Conservation (phyloP, 768 basidiomycete species). For the Leccinum variicolor region DNA sequence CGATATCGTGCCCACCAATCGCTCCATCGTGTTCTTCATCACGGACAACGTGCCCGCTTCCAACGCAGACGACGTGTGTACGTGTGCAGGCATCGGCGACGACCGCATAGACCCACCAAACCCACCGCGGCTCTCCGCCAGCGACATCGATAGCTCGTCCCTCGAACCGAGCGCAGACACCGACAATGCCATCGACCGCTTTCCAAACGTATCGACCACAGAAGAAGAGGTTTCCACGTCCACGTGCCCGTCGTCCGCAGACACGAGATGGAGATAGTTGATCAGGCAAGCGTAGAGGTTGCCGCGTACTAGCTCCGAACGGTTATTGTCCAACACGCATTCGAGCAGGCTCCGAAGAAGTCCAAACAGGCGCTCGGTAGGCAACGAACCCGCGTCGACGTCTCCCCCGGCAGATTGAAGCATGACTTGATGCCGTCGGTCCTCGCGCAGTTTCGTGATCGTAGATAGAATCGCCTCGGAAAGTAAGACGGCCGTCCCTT, state of each 20-base stretch:
- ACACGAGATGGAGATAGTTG: constrained; percentile 80
- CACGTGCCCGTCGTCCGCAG: constrained; percentile 15
- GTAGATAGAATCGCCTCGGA: constrained; percentile 79
- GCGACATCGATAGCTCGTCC: constrained; percentile 38
- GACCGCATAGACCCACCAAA: constrained; percentile 11
- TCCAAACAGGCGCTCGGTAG: constrained; percentile 72
- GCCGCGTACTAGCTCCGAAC: constrained; percentile 83
- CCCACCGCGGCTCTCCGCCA: constrained; percentile 36
- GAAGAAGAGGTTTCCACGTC: constrained; percentile 11
- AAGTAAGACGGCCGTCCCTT: constrained; percentile 75
- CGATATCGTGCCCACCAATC: constrained; percentile 67
- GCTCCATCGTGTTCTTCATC: constrained; percentile 67
- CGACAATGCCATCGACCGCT: constrained; percentile 26
- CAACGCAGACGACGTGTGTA: constrained; percentile 28
- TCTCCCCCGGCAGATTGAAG: constrained; percentile 65
- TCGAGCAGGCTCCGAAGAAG: constrained; percentile 75
- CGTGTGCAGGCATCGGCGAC: constrained; percentile 15
- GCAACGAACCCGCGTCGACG: constrained; percentile 63
- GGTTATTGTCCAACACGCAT: constrained; percentile 71
- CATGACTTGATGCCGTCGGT: constrained; percentile 65
- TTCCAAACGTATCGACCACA: constrained; percentile 19
- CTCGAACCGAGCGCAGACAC: constrained; percentile 36
- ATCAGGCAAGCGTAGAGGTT: constrained; percentile 92
- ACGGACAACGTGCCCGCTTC: constrained; percentile 61
- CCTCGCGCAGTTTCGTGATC: constrained; percentile 87